phyloP scores from a whole-genome alignment of 441 rosid species.

The Daphne laureola region DNA sequence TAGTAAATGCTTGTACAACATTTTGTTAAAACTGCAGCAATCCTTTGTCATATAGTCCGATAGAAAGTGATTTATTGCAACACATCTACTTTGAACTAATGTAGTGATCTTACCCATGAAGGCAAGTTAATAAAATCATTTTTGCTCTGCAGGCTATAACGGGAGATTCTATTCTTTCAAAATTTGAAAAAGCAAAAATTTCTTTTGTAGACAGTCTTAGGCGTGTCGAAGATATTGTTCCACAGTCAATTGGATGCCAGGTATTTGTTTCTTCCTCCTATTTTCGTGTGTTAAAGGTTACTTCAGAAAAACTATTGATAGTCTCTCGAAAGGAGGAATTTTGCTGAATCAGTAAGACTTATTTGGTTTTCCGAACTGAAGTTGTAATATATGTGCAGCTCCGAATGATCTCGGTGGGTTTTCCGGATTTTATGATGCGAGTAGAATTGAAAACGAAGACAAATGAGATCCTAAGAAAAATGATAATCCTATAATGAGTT shows the following conservation, averaged over 20 bases:
- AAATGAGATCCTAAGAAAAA: background rate
- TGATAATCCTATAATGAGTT: no score
- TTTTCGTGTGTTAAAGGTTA: slow-evolving; percentile 2
- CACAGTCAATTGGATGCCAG: slow-evolving; percentile 82
- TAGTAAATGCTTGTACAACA: background rate
- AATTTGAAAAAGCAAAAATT: slow-evolving; percentile 74
- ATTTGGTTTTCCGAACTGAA: no score
- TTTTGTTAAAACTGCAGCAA: background rate
- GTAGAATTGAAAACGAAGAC: background rate
- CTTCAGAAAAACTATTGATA: background rate
- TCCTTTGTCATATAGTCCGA: slow-evolving; percentile 1
- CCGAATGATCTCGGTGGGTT: no score
- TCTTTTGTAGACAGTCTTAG: slow-evolving; percentile 79
- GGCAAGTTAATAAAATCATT: slow-evolving; percentile 7
- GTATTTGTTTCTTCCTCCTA: slow-evolving; percentile 24
- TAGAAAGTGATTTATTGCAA: background rate
- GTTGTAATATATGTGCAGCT: no score
- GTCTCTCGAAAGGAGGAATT: no score
- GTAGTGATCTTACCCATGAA: background rate
- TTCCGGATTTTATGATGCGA: no score
- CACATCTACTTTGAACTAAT: slow-evolving; percentile 7
- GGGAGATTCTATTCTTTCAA: slow-evolving; percentile 79
- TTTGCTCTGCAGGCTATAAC: slow-evolving; percentile 76
- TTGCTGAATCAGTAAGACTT: no score
- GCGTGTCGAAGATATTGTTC: slow-evolving; percentile 94